A percentile compares a stretch with the other conserved stretches of the same genome.
These are phyloP conservation scores for Pestalotiopsis fici DNA, from an alignment of 2,329 filamentous ascomycete species.

Conservation along the genomic window DNA sequence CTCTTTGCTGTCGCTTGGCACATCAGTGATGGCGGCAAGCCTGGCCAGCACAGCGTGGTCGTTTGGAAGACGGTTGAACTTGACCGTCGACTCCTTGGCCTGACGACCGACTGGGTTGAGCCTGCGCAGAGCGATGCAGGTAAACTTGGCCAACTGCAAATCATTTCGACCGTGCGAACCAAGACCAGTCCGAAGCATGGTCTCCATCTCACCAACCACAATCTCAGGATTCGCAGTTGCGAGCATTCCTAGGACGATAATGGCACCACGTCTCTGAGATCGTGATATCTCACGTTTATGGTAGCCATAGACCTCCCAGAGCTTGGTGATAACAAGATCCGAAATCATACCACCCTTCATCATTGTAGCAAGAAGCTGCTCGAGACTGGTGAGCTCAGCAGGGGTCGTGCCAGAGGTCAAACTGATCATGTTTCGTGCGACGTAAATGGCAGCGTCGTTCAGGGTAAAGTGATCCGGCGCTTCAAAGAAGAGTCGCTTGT, in stretches of 20 bases:
- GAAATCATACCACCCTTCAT: slow-evolving; percentile 90
- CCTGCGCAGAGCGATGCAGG: slow-evolving; percentile 86
- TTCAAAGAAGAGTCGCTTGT: slow-evolving; percentile 93
- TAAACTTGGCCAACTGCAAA: slow-evolving; percentile 89
- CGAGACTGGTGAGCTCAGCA: slow-evolving; percentile 90
- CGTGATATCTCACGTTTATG: slow-evolving; percentile 92
- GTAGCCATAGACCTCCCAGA: slow-evolving; percentile 97
- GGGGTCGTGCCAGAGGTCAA: slow-evolving; percentile 94
- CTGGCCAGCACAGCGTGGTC: slow-evolving; percentile 85
- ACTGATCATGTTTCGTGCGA: slow-evolving; percentile 98
- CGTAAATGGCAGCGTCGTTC: slow-evolving; percentile 92
- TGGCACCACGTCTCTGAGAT: slow-evolving; percentile 86
- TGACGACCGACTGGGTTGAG: slow-evolving; percentile 86
- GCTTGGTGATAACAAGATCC: slow-evolving; percentile 82
- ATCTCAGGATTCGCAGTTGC: slow-evolving; percentile 91
- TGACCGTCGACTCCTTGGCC: slow-evolving; percentile 69
- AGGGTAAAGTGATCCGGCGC: slow-evolving; percentile 84
- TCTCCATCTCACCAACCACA: slow-evolving; percentile 91
- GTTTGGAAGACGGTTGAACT: slow-evolving; percentile 80
- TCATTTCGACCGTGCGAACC: slow-evolving; percentile 79
- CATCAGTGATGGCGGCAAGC: slow-evolving; percentile 81
- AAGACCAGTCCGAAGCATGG: slow-evolving; percentile 87
- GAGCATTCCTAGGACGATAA: slow-evolving; percentile 96
- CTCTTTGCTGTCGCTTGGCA: slow-evolving; percentile 87
- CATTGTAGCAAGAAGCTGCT: slow-evolving; percentile 95